Evolutionary conservation across 306 rosid genomes (phyloP), one percentile per base, ranked within the genome.

Genomic region (Adenanthera pavonina): DNA sequence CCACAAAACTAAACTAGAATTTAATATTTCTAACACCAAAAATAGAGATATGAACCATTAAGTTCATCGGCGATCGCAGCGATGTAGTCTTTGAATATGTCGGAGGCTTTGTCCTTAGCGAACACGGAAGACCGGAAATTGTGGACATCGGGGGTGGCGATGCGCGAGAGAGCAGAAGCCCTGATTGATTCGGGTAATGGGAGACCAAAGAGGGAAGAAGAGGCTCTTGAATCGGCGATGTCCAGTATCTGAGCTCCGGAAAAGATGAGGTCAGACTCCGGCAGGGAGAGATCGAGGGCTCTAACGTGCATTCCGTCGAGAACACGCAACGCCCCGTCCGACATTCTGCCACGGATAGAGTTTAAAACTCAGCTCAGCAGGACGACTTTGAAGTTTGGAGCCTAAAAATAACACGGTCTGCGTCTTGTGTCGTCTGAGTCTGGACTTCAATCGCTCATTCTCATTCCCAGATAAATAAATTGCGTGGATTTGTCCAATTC

Each of bases 61-160:
- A 95, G 88, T 81, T 86, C 85, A 84, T 93, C 92, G 41, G 97
- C 94, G 90, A 95, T 84, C 76, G 99, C 98, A 54, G 87, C 14
- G 85, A 93, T 59, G 87, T 87, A 95, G 80, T 84, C 89, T 54
- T 72, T 66, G 71, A 91, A 81, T 47, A 85, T 56, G 72, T 80
- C 12, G 6, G 89, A 82, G 43, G 97, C 96, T 69, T 90, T 84
- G 2, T 77, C 85, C 36, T 69, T 77, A 43, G 36, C n/a, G 74
- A 88, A 89, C 52, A 70, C 78, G 8, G 88, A 5, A 17, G 81
- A 69, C 2, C 72, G 86, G 82, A 87, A 89, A 47, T 76, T 76
- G 75, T 54, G 68, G 67, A 47, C 61, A 69, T 81, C 87, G 30
- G 13, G 25, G 17, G 66, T 1, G 41, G 41, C 53, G 89, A 90